A percentile compares a stretch with the other conserved stretches of the same genome.
These are phyloP conservation scores for Stagonosporopsis chrysanthemi DNA, from an alignment of 2,329 filamentous ascomycete genomes.

Conservation along the genomic window DNA sequence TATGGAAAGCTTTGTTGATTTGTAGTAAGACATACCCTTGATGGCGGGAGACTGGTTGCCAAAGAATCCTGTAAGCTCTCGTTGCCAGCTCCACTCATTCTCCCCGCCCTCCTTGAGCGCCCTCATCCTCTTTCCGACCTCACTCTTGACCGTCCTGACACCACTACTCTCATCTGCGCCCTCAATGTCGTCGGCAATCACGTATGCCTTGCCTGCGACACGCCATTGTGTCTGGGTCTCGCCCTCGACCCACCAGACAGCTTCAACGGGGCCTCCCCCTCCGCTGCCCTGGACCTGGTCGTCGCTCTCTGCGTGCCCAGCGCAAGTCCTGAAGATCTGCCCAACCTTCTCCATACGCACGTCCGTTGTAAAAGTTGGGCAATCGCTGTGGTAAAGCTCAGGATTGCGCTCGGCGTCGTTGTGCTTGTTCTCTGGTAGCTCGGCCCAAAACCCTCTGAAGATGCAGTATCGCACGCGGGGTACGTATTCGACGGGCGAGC, in stretches of 20 bases:
- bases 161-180: conserved; percentile 61
- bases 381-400: conserved; percentile 73
- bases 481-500: conserved; percentile 52
- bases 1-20: neutral
- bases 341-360: conserved; percentile 82
- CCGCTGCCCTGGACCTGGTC: conserved; percentile 60
- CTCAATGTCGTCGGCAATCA: conserved; percentile 75
- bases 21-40: conserved; percentile 62
- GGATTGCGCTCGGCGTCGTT: conserved; percentile 79
- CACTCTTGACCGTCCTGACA: conserved; percentile 65
- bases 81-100: conserved; percentile 75
- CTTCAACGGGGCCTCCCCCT: conserved; percentile 77
- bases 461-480: conserved; percentile 79
- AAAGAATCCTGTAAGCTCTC: conserved; percentile 85
- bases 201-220: conserved; percentile 75
- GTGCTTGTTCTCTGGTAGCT: conserved; percentile 73
- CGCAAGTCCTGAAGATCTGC: conserved; percentile 68
- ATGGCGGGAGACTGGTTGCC: conserved; percentile 84
- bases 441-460: conserved; percentile 83
- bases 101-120: conserved; percentile 53
- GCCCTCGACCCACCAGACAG: conserved; percentile 79
- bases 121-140: conserved; percentile 70
- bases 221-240: conserved; percentile 82
- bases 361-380: conserved; percentile 87
- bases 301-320: conserved; percentile 55